Evolutionary conservation across 306 rosid species (phyloP).

Genomic region (Amphicarpaea edgeworthii): DNA sequence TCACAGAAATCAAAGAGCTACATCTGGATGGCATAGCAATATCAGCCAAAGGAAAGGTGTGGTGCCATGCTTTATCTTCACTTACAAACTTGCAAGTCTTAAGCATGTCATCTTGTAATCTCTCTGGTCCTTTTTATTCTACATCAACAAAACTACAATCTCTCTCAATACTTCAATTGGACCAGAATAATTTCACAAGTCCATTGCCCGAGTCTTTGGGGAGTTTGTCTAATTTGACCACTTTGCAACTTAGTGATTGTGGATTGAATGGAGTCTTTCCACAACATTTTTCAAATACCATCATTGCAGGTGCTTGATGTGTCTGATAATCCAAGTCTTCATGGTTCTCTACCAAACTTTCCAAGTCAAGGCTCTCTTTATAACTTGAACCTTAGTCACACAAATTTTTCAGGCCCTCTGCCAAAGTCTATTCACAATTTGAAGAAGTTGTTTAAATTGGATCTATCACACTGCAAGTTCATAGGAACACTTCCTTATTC

Average conservation of each 20-base stretch:
- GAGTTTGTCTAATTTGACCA: background rate
- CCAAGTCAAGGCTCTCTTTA: background rate
- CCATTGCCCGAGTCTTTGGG: conserved; percentile 7
- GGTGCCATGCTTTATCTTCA: background rate
- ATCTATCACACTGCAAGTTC: conserved; percentile 4
- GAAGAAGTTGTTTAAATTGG: conserved; percentile 12
- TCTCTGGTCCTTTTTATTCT: conserved; percentile 25
- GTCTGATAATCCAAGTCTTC: conserved; percentile 22
- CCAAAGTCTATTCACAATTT: conserved; percentile 12
- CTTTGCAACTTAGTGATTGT: conserved; percentile 15
- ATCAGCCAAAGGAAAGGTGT: background rate
- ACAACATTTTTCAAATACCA: conserved; percentile 14
- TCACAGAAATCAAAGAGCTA: conserved; percentile 3
- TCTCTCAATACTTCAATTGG: conserved; percentile 6
- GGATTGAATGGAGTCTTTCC: conserved; percentile 4
- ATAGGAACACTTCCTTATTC: background rate
- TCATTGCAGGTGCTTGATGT: conserved; percentile 18
- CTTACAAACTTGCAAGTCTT: background rate
- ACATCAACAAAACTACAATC: background rate
- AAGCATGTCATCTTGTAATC: conserved; percentile 20
- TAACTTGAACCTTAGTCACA: conserved; percentile 5
- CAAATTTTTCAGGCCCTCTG: conserved; percentile 8
- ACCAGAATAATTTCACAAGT: background rate
- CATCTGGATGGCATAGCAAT: conserved; percentile 3
- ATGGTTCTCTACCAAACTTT: conserved; percentile 22